Evolutionary conservation across 768 basidiomycete species (phyloP).

Genomic region (Termitomyces sp.): DNA sequence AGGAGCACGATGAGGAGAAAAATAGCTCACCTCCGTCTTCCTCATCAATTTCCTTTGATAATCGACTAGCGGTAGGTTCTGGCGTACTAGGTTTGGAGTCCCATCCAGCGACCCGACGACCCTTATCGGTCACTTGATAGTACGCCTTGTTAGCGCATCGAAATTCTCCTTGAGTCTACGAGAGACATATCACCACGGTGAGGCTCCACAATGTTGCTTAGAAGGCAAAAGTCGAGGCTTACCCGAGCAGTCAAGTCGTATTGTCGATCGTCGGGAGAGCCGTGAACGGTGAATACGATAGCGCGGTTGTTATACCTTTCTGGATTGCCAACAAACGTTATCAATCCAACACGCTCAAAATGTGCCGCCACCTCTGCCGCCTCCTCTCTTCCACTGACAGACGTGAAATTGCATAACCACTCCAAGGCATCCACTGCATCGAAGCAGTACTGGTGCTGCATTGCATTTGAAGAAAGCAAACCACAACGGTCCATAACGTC

Average conservation of each 20-base stretch:
- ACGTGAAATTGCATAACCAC: constrained; percentile 78
- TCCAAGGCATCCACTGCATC: constrained; percentile 61
- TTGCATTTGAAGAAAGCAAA: not conserved
- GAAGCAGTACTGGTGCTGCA: constrained; percentile 39
- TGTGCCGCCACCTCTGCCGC: constrained; percentile 76
- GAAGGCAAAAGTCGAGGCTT: not conserved
- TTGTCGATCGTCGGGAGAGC: not conserved
- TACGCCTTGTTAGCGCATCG: constrained; percentile 9
- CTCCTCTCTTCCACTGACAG: constrained; percentile 71
- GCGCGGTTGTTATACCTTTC: constrained; percentile 52
- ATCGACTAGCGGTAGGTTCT: not conserved
- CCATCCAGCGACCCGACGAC: constrained; percentile 11
- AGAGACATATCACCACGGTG: not conserved
- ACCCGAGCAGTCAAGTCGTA: not conserved
- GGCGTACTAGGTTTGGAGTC: not conserved
- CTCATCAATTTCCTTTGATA: constrained; percentile 4
- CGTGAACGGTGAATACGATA: constrained; percentile 54
- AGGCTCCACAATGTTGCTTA: not conserved
- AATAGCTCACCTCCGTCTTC: not conserved
- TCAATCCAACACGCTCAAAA: constrained; percentile 68
- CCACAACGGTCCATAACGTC: constrained; percentile 2
- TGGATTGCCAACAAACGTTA: constrained; percentile 60
- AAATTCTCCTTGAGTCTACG: constrained; percentile 10
- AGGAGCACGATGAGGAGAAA: not conserved
- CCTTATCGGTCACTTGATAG: constrained; percentile 11